phyloP scores from a whole-genome alignment of 2,329 filamentous ascomycete species.

The Trichophyton rubrum region DNA sequence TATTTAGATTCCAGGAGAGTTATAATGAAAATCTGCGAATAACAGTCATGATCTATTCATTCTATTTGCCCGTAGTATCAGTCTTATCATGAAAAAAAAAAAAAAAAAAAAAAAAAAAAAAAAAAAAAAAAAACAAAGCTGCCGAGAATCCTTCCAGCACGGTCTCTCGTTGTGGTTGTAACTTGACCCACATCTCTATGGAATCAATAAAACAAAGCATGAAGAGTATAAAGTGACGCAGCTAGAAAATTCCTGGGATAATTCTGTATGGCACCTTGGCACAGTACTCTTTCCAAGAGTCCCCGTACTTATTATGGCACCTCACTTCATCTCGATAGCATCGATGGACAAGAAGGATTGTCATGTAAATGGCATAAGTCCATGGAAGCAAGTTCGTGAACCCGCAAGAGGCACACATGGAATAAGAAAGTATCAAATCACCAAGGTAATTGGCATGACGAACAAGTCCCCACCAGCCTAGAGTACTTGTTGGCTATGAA shows the following conservation, averaged over 20 bases:
- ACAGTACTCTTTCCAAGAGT: slow-evolving; percentile 35
- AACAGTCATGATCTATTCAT: neutral
- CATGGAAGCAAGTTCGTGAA: slow-evolving; percentile 30
- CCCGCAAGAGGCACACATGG: slow-evolving; percentile 34
- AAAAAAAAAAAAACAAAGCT: neutral
- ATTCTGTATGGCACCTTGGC: slow-evolving; percentile 32
- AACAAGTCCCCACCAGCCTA: slow-evolving; percentile 32
- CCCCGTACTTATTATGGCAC: slow-evolving; percentile 36
- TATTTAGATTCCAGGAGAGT: too few species aligned
- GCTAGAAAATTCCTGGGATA: slow-evolving; percentile 27
- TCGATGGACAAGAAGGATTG: slow-evolving; percentile 33
- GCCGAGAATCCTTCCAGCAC: neutral
- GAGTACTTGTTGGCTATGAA: neutral
- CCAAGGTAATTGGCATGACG: slow-evolving; percentile 34
- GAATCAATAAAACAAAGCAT: neutral
- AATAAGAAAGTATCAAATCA: slow-evolving; percentile 30
- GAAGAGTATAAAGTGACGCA: neutral
- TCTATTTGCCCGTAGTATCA: neutral
- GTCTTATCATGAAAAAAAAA: neutral
- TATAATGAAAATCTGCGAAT: neutral
- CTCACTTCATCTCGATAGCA: slow-evolving; percentile 36
- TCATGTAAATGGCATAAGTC: slow-evolving; percentile 38
- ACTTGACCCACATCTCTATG: neutral
- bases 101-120: neutral
- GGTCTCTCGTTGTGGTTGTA: neutral